These are phyloP conservation scores for Fraxinus nigra DNA, from an alignment of 305 asterid species.

Conservation along the genomic window DNA sequence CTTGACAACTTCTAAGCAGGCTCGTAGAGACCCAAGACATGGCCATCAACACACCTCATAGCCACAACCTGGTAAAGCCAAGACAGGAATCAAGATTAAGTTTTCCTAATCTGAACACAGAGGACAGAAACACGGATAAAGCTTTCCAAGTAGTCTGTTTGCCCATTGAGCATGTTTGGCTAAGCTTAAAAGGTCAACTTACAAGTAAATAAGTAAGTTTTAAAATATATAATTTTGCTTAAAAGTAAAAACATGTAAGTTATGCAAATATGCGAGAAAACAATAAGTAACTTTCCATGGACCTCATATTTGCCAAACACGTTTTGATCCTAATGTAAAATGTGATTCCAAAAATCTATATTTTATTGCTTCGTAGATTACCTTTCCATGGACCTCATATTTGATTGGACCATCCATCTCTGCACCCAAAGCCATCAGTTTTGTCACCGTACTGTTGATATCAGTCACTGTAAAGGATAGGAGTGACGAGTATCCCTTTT, in stretches of 20 bases:
- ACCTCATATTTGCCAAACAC: background rate
- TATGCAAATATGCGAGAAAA: background rate
- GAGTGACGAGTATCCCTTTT: conserved; percentile 74
- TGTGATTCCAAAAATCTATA: background rate
- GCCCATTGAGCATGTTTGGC: background rate
- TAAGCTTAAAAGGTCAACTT: background rate
- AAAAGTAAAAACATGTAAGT: background rate
- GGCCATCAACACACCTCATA: conserved; percentile 67
- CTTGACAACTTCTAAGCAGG: conserved; percentile 36
- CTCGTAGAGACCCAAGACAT: conserved; percentile 66
- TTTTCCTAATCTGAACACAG: background rate
- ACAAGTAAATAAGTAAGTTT: background rate
- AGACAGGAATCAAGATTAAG: background rate
- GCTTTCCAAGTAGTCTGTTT: background rate
- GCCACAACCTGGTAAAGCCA: conserved; percentile 55
- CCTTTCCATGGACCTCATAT: conserved; percentile 92
- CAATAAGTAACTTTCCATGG: background rate
- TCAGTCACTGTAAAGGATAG: conserved; percentile 80
- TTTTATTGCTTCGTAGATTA: conserved; percentile 13
- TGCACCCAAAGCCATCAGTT: conserved; percentile 81
- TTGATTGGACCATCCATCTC: conserved; percentile 89
- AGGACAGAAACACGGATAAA: background rate
- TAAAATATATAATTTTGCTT: background rate
- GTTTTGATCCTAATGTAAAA: background rate
- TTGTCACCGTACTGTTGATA: conserved; percentile 65